Conservation (phyloP, 371 early-diverging fungal species). For the Zychaea mexicana region DNA sequence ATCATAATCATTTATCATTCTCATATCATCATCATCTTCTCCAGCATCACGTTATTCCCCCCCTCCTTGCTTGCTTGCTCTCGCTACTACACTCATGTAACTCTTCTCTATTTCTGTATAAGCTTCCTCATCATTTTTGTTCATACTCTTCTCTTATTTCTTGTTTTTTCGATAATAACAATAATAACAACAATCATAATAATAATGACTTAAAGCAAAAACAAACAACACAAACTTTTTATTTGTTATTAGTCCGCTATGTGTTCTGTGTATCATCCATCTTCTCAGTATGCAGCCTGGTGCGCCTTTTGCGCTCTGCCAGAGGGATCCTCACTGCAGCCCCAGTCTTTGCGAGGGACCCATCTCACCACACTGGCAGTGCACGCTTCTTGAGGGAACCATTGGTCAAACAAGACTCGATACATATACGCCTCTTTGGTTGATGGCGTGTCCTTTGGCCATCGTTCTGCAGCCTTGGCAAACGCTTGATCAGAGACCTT, state of each 20-base stretch:
- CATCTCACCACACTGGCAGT: constrained; percentile 89
- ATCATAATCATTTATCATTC: too few species aligned
- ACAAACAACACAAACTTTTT: neutral
- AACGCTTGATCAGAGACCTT: constrained; percentile 80
- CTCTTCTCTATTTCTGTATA: neutral
- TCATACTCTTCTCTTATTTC: neutral
- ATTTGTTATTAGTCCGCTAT: neutral
- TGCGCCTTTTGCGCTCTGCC: constrained; percentile 96
- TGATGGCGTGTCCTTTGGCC: constrained; percentile 87
- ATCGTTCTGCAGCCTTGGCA: constrained; percentile 68
- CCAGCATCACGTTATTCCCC: too few species aligned
- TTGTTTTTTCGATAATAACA: neutral
- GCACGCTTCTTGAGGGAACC: constrained; percentile 91
- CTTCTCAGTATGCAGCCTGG: constrained; percentile 66
- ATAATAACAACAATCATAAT: neutral
- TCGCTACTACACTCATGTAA: too few species aligned
- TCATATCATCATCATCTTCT: too few species aligned
- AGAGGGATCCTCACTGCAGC: constrained; percentile 95
- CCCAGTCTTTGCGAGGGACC: constrained; percentile 97
- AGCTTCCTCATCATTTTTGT: neutral
- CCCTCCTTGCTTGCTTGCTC: too few species aligned
- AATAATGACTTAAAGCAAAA: neutral
- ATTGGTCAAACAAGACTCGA: constrained; percentile 88
- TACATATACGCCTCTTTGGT: constrained; percentile 97
- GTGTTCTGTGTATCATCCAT: too few species aligned